These are phyloP conservation scores for Zygnema circumcarinatum DNA, from an alignment of 139 green algal species.

Conservation along the genomic window DNA sequence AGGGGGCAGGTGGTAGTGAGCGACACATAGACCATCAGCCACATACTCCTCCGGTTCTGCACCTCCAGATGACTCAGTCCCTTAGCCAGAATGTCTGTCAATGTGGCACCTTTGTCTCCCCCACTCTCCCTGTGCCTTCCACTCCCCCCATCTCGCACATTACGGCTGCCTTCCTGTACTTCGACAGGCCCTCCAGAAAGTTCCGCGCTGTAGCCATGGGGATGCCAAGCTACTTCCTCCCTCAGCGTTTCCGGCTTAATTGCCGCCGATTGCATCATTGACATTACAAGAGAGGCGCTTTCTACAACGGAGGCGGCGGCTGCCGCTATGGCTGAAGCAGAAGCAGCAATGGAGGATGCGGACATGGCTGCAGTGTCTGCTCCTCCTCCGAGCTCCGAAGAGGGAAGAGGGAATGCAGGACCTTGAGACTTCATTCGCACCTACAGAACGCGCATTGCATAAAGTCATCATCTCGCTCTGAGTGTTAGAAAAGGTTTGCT, in stretches of 20 bases:
- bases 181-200: no score
- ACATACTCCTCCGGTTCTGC: background rate
- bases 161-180: background rate
- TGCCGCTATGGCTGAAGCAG: background rate
- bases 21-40: background rate
- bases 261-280: background rate
- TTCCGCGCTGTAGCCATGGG: background rate
- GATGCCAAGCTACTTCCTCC: background rate
- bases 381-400: no score
- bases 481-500: no score
- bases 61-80: background rate
- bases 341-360: background rate
- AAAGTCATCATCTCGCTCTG: no score
- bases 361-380: no score
- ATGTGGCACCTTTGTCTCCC: background rate
- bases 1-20: background rate
- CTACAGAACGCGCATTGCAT: no score
- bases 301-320: background rate
- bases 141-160: background rate
- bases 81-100: background rate
- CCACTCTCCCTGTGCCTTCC: background rate
- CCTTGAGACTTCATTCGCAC: no score
- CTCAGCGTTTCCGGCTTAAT: background rate
- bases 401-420: no score
- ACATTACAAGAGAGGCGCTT: background rate